These are phyloP conservation scores for Solanum chilense DNA, from an alignment of 257 asterid genomes.

Conservation along the genomic window DNA sequence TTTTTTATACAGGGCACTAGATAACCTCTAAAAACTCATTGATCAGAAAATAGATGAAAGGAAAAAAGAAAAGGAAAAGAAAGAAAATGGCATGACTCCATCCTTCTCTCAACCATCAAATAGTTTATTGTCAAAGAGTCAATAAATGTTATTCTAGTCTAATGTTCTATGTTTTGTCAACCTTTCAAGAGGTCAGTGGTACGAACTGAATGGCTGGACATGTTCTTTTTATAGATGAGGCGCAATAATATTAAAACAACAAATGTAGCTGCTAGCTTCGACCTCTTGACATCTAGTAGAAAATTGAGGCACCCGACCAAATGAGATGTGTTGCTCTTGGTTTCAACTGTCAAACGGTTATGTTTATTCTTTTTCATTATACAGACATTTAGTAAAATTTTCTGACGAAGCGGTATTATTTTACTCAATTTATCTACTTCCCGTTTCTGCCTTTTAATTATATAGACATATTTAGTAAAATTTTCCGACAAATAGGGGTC, in stretches of 20 bases:
- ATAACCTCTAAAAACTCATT: neutral
- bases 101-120: neutral
- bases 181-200: neutral
- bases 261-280: neutral
- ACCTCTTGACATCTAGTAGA: neutral
- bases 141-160: neutral
- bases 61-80: neutral
- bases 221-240: neutral
- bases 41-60: neutral
- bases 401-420: neutral
- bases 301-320: neutral
- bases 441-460: neutral
- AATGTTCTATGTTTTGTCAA: neutral
- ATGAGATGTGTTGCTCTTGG: neutral
- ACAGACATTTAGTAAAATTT: neutral
- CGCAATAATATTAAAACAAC: neutral
- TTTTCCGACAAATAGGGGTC: neutral
- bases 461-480: neutral
- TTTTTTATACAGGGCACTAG: neutral
- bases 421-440: neutral
- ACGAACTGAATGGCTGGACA: neutral
- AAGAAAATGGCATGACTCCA: neutral
- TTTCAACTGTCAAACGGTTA: neutral
- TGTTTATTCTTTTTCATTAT: neutral
- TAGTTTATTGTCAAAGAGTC: neutral